These are phyloP conservation scores for Henningerozyma blattae DNA, from an alignment of 805 yeast genomes.

Conservation along the genomic window DNA sequence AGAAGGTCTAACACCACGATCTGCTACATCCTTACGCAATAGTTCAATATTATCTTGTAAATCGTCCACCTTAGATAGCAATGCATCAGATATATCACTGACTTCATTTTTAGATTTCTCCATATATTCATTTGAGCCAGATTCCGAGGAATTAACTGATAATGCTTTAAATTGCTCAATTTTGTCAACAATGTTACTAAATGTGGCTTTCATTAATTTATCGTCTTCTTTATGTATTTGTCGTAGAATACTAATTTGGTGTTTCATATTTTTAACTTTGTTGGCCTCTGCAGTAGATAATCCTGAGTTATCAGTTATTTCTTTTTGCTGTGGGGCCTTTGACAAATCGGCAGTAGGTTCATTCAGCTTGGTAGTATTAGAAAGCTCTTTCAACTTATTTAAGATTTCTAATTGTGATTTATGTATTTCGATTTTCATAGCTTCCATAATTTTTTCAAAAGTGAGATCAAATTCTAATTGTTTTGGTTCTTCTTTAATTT, in stretches of 20 bases:
- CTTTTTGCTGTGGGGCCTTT: background rate
- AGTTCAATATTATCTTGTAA: constrained; percentile 87
- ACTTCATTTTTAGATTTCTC: constrained; percentile 61
- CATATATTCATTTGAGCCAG: constrained; percentile 42
- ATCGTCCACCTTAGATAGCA: constrained; percentile 77
- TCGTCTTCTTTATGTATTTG: constrained; percentile 41
- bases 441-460: constrained; percentile 4
- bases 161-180: constrained; percentile 40
- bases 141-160: constrained; percentile 26
- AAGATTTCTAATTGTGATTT: constrained; percentile 8
- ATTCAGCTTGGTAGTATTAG: background rate
- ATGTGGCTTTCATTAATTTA: constrained; percentile 29
- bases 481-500: background rate
- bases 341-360: background rate
- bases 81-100: constrained; percentile 61
- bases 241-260: constrained; percentile 46
- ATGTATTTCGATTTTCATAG: constrained; percentile 7
- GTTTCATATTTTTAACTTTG: constrained; percentile 33
- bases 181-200: constrained; percentile 33
- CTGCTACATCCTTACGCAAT: constrained; percentile 80
- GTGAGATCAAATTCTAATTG: background rate
- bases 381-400: constrained; percentile 4
- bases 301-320: background rate
- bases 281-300: background rate
- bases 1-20: constrained; percentile 75